phyloP scores from a whole-genome alignment of 176 grass and related monocot species.

The Rhynchospora breviuscula region DNA sequence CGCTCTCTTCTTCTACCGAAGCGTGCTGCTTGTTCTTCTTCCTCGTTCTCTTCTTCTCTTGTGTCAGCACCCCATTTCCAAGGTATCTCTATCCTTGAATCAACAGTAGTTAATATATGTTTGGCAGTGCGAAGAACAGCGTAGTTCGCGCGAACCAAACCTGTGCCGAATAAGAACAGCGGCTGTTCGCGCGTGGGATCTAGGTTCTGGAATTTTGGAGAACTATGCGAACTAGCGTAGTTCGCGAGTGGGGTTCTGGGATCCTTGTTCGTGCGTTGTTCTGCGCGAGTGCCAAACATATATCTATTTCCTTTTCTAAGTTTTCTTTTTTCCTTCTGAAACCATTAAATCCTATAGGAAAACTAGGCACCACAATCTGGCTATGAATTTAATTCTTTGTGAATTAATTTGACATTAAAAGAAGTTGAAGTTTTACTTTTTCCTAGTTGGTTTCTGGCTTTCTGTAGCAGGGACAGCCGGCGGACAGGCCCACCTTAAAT shows the following conservation, averaged over 20 bases:
- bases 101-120: background rate
- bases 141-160: too few relatives aligned
- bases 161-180: too few relatives aligned
- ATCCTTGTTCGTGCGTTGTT: too few relatives aligned
- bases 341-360: background rate
- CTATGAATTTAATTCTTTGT: background rate
- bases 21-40: constrained; percentile 28
- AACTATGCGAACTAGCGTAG: too few relatives aligned
- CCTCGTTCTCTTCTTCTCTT: constrained; percentile 9
- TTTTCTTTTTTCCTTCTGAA: background rate
- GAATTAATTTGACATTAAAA: background rate
- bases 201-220: too few relatives aligned
- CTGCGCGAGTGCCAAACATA: too few relatives aligned
- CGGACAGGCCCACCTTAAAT: background rate
- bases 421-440: background rate
- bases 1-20: constrained; percentile 31
- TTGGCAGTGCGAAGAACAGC: too few relatives aligned
- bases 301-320: background rate
- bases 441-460: background rate
- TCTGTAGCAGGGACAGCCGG: background rate
- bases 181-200: too few relatives aligned
- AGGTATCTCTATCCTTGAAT: constrained; percentile 11
- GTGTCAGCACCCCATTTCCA: constrained; percentile 28
- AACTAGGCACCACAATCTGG: background rate
- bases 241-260: too few relatives aligned